A percentile compares a stretch with the other conserved stretches of the same genome.
Evolutionary conservation across 2,329 filamentous ascomycete genomes (phyloP).

Genomic region (Lachnellula suecica): DNA sequence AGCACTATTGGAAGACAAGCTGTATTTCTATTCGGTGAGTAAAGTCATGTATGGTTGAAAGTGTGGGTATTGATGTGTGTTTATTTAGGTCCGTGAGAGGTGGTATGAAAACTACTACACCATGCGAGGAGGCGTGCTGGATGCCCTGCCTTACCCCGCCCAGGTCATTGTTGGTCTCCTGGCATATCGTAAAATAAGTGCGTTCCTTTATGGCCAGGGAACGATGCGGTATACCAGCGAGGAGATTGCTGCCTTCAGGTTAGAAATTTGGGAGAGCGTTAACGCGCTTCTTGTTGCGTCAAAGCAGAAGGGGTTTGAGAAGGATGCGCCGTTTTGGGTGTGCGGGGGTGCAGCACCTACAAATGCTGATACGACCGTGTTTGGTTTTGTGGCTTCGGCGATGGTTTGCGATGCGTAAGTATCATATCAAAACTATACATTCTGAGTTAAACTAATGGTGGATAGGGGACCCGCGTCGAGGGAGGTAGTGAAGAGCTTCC

Average conservation of each 20-base stretch:
- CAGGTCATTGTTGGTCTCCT: conserved; percentile 51
- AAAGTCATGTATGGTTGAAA: neutral
- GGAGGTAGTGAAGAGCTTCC: conserved; percentile 44
- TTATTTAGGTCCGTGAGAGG: conserved; percentile 45
- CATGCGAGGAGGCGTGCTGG: conserved; percentile 54
- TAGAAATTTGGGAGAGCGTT: conserved; percentile 55
- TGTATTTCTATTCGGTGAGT: conserved; percentile 54
- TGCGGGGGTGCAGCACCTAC: conserved; percentile 52
- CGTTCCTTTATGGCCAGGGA: conserved; percentile 56
- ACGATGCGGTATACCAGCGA: conserved; percentile 48
- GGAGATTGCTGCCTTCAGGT: conserved; percentile 45
- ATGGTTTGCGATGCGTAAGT: conserved; percentile 55
- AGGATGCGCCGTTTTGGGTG: conserved; percentile 52
- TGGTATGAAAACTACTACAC: conserved; percentile 60
- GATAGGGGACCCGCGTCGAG: conserved; percentile 47
- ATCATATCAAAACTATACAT: neutral
- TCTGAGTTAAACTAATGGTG: neutral
- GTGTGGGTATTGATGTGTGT: neutral
- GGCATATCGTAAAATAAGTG: conserved; percentile 41
- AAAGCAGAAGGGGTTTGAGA: conserved; percentile 31
- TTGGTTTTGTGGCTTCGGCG: conserved; percentile 54
- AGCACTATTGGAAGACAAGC: conserved; percentile 58
- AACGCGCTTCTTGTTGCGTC: conserved; percentile 41
- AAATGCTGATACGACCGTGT: conserved; percentile 57
- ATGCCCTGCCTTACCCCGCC: conserved; percentile 49